Conservation (phyloP, 208 protist species). For the Leptomonas pyrrhocoris region DNA sequence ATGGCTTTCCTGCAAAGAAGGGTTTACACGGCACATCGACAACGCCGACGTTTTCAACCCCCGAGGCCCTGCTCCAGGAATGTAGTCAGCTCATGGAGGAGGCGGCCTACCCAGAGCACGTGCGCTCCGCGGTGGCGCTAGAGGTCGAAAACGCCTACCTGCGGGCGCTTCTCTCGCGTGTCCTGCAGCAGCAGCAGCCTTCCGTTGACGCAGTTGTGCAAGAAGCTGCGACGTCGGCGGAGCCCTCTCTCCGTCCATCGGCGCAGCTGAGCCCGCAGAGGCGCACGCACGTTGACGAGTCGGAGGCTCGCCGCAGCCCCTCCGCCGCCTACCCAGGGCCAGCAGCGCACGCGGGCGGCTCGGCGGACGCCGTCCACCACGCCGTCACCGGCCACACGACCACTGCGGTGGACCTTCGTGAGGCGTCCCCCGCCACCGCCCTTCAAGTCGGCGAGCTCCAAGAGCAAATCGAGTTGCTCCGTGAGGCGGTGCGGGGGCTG, state of each 20-base stretch:
- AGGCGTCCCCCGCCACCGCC: conserved; percentile 10
- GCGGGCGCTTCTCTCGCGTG: conserved; percentile 17
- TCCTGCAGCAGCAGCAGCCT: conserved; percentile 23
- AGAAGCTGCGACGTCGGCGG: not conserved
- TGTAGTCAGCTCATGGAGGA: conserved; percentile 16
- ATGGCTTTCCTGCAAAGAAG: not conserved
- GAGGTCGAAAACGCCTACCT: conserved; percentile 48
- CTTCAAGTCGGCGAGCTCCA: conserved; percentile 28
- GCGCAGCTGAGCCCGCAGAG: not conserved
- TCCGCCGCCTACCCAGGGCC: conserved; percentile 16
- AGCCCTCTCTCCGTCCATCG: not conserved
- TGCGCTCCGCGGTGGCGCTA: conserved; percentile 26
- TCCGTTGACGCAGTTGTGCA: not conserved
- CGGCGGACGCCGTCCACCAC: not conserved
- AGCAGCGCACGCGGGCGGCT: not conserved
- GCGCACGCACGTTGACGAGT: not conserved
- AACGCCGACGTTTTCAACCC: not conserved
- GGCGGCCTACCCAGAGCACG: not conserved
- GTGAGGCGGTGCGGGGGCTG: conserved; percentile 47
- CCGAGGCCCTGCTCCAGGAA: conserved; percentile 10
- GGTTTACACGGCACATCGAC: not conserved
- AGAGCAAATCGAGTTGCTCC: conserved; percentile 36
- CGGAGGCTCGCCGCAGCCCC: conserved; percentile 14
- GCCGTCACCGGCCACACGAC: not conserved
- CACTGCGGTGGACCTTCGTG: not conserved